Conservation (phyloP, 169 alveolate genomes). For the Toxoplasma gondii region DNA sequence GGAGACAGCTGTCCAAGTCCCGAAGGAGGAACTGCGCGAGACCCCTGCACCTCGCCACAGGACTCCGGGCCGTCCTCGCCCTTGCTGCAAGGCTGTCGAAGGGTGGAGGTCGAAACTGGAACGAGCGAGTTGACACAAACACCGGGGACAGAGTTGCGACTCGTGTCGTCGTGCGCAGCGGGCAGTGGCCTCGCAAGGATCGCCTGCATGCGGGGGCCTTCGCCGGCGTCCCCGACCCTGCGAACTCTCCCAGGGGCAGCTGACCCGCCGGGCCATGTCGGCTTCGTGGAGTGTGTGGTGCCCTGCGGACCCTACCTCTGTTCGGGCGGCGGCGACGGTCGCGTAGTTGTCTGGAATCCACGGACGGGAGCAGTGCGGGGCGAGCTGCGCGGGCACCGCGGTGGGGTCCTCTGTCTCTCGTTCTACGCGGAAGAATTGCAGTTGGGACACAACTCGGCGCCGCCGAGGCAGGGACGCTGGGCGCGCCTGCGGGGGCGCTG, state of each 20-base stretch:
- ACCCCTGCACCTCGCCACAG: no score
- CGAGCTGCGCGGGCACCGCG: conserved; percentile 68
- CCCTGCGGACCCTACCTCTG: conserved; percentile 63
- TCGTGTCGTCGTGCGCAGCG: no score
- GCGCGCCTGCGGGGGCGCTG: not conserved
- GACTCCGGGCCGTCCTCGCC: no score
- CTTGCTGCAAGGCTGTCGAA: no score
- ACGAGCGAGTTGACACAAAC: no score
- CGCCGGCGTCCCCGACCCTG: no score
- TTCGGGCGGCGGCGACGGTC: conserved; percentile 70
- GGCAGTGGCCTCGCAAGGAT: no score
- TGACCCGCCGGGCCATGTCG: conserved; percentile 56
- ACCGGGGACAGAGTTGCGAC: no score
- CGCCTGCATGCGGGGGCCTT: no score
- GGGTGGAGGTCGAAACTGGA: no score
- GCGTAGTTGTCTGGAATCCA: conserved; percentile 58
- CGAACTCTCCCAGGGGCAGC: not conserved
- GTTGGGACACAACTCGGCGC: not conserved
- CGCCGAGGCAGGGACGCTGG: not conserved
- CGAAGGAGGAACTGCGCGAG: no score
- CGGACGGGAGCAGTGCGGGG: conserved; percentile 50
- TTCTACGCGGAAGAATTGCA: conserved; percentile 6
- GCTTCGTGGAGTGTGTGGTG: conserved; percentile 65
- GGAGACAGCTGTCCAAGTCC: no score
- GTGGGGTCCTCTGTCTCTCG: conserved; percentile 65